Evolutionary conservation across 192 early-diverging fungal genomes (phyloP), one percentile per base, ranked within the genome.

Genomic region (Linnemannia zychae): DNA sequence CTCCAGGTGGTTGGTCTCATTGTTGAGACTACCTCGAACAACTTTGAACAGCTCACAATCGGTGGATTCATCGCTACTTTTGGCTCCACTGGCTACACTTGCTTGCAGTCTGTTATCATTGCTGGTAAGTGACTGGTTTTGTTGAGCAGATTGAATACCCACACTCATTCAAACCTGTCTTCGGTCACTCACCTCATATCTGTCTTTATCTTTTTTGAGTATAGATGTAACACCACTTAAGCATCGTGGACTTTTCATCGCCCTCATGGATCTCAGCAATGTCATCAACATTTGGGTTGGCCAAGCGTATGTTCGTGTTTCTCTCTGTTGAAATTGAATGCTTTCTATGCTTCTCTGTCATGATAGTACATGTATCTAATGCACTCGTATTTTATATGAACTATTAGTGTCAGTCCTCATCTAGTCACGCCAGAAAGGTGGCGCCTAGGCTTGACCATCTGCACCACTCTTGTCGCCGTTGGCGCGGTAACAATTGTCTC

Each of bases 121-220:
- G 73, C 52, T 75, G 73, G 73, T 75, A 75, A 60, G 50, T 65
- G 49, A 16, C n/a, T n/a, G n/a, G n/a, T n/a, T n/a, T n/a, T n/a
- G n/a, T n/a, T n/a, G n/a, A n/a, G n/a, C 5, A 24, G 7, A 60
- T 28, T 60, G 28, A 13, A 24, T 12, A 60, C 24, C 9, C 5
- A 24, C 52, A 53, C 52, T 24, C 52, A 53, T 60, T 31, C 52
- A 57, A 3, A 57, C n/a, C 7, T n/a, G 11, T 5, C n/a, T n/a
- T 57, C 17, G 20, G 20, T 57, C n/a, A 24, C 9, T 44, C 40
- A 9, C 9, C 40, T 44, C 40, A 44, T 9, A 44, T 52, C 5
- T 53, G 34, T 33, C 22, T 28, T 72, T 17, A 13, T 16, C 3
- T 49, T 52, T 48, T 33, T 72, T 31, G 33, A 28, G 34, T 36